A percentile compares a stretch with the other conserved stretches of the same genome.
Evolutionary conservation across 2,329 filamentous ascomycete species (phyloP).

Genomic region (Epichloe hybrida): DNA sequence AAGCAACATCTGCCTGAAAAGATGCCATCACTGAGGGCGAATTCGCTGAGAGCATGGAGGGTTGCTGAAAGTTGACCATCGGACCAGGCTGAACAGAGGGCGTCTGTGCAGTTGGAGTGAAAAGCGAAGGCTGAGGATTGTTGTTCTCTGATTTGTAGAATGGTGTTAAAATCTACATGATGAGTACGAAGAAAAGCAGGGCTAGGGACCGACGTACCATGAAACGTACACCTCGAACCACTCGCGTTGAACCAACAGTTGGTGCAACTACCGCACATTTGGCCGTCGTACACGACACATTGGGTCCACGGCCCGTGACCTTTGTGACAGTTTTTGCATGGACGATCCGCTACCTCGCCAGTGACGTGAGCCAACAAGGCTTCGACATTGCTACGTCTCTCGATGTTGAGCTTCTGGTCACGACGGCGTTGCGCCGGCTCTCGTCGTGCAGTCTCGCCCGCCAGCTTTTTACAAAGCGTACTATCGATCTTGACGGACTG

Average conservation of each 20-base stretch:
- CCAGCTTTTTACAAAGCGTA: slow-evolving; percentile 40
- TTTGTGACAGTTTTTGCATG: slow-evolving; percentile 48
- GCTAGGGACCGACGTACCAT: slow-evolving; percentile 28
- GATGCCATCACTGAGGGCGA: not conserved
- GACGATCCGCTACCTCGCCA: slow-evolving; percentile 31
- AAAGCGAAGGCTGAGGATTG: slow-evolving; percentile 22
- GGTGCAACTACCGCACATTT: slow-evolving; percentile 48
- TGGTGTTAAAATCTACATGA: not conserved
- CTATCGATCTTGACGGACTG: slow-evolving; percentile 34
- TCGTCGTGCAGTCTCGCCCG: slow-evolving; percentile 33
- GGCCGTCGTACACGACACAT: slow-evolving; percentile 45
- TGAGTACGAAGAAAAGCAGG: not conserved
- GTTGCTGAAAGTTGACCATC: slow-evolving; percentile 11
- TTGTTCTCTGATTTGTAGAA: slow-evolving; percentile 26
- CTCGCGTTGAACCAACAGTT: slow-evolving; percentile 54
- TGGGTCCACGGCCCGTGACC: slow-evolving; percentile 45
- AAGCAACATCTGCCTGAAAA: slow-evolving; percentile 19
- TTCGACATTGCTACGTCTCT: slow-evolving; percentile 46
- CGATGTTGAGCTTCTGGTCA: slow-evolving; percentile 41
- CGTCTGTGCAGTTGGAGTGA: slow-evolving; percentile 4
- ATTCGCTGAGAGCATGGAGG: not conserved
- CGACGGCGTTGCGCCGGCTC: slow-evolving; percentile 38
- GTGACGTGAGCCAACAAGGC: slow-evolving; percentile 44
- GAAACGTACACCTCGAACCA: slow-evolving; percentile 45
- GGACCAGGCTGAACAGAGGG: not conserved